Percentiles rank a stretch among this genome's conserved stretches.
phyloP scores from a whole-genome alignment of 345 rosid species.

The Cardamine chenopodiifolia region DNA sequence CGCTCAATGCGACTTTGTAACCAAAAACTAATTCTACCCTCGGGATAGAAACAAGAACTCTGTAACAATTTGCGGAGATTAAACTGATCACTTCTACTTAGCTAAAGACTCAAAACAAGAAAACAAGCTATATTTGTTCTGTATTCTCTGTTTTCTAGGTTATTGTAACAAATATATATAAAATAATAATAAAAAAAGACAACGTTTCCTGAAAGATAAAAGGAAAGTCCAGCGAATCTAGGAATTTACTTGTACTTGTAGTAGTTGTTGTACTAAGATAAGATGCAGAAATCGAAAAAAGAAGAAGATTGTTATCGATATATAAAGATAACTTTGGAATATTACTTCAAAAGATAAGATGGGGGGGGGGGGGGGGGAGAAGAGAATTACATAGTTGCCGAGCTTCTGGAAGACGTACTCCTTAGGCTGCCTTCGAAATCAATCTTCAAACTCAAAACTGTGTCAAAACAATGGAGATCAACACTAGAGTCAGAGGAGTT shows the following conservation, averaged over 20 bases:
- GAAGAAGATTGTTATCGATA: too few relatives aligned
- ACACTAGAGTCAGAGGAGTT: not conserved
- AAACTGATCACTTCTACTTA: not conserved
- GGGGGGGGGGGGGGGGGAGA: not conserved
- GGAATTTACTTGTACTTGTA: not conserved
- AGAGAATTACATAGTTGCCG: not conserved
- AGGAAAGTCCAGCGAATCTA: not conserved
- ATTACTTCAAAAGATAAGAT: not conserved
- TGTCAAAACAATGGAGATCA: not conserved
- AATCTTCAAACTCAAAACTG: not conserved
- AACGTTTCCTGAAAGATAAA: not conserved
- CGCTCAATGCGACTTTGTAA: not conserved
- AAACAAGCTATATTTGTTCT: not conserved
- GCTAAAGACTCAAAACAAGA: not conserved
- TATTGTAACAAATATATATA: not conserved
- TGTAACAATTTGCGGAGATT: not conserved
- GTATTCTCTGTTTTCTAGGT: constrained; percentile 14
- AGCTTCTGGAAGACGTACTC: not conserved
- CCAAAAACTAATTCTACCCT: not conserved
- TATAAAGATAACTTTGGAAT: not conserved
- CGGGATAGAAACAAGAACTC: not conserved
- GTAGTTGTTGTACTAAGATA: too few relatives aligned
- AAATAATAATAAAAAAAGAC: not conserved
- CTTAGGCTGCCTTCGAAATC: not conserved
- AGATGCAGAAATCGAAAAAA: not conserved